Base-by-base conservation (phyloP, 108 stramenopile genomes). In the Skeletonema costatum region DNA sequence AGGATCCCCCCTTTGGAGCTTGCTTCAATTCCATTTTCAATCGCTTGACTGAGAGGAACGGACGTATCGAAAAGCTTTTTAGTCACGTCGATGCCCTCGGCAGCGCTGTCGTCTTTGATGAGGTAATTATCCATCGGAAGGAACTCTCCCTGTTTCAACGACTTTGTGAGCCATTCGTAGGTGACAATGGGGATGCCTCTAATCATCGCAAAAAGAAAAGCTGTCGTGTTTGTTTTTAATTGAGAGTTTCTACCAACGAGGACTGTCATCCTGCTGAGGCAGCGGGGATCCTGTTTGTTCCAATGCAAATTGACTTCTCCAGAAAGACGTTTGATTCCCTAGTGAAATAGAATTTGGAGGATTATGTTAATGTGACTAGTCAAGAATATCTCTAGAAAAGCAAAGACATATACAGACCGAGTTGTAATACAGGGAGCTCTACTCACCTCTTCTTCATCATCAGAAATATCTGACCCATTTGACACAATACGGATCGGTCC, bases 381-480 rank as follows among this genome's bases (percentile, higher is more conserved):
- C 12, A 14, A 46, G 44, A 46, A 46, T 46, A 16, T 3, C 16
- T 46, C 16, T 16, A 46, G 16, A 11, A n/a, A 14, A 14, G 4
- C 44, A 46, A 14, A n/a, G 14, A 46, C 44, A 46, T 46, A 46
- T 16, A 46, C 16, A 46, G 44, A 4, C 14, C 3, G 44, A 39
- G 39, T 39, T 39, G 39, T 11, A 39, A 46, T 0, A 16, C 44
- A 16, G 44, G 14, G 14, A 46, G 16, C 16, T 46, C 44, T 14
- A 46, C 44, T 46, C 16, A 46, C 44, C 16, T 75, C 70, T 50
- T 89, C 86, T 38, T 81, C 87, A 61, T 86, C 85, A 70, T 81
- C 71, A 46, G 86, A 85, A n/a, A 87, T 32, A 4, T 74, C 78
- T 78, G 85, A 85, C 10, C 88, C 86, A 84, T 85, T 89, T 19